Conservation (phyloP, 768 basidiomycete genomes). For the Pulveroboletus sp. region DNA sequence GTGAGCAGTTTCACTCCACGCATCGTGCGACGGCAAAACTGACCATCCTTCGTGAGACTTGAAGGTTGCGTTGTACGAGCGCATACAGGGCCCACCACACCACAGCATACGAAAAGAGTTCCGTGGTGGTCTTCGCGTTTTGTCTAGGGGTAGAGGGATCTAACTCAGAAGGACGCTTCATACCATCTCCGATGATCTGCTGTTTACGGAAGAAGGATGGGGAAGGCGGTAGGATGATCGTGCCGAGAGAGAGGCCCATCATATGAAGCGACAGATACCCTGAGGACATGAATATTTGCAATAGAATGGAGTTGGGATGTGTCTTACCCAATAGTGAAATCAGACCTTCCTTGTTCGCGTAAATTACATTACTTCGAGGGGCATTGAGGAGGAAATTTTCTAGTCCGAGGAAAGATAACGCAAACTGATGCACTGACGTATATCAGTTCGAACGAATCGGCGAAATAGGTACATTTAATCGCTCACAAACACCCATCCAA, state of each 20-base stretch:
- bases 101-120: slow-evolving; percentile 70
- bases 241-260: slow-evolving; percentile 78
- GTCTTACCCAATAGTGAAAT: slow-evolving; percentile 65
- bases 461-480: neutral
- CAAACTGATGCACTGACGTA: slow-evolving; percentile 65
- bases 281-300: slow-evolving; percentile 21
- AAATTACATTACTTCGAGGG: slow-evolving; percentile 59
- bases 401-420: slow-evolving; percentile 53
- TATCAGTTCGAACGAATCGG: neutral
- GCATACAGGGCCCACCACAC: slow-evolving; percentile 74
- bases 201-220: slow-evolving; percentile 67
- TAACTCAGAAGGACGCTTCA: slow-evolving; percentile 1
- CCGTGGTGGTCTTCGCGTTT: slow-evolving; percentile 69
- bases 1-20: neutral
- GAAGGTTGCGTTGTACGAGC: slow-evolving; percentile 28
- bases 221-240: slow-evolving; percentile 72
- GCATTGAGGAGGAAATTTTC: slow-evolving; percentile 62
- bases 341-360: slow-evolving; percentile 90
- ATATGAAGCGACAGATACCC: slow-evolving; percentile 92
- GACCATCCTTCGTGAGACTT: slow-evolving; percentile 61
- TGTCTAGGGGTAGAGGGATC: slow-evolving; percentile 43
- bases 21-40: slow-evolving; percentile 22
- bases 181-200: slow-evolving; percentile 20
- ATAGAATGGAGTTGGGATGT: neutral
- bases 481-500: slow-evolving; percentile 53